phyloP scores from a whole-genome alignment of 371 early-diverging fungal genomes.

The Rhizomucor pusillus region DNA sequence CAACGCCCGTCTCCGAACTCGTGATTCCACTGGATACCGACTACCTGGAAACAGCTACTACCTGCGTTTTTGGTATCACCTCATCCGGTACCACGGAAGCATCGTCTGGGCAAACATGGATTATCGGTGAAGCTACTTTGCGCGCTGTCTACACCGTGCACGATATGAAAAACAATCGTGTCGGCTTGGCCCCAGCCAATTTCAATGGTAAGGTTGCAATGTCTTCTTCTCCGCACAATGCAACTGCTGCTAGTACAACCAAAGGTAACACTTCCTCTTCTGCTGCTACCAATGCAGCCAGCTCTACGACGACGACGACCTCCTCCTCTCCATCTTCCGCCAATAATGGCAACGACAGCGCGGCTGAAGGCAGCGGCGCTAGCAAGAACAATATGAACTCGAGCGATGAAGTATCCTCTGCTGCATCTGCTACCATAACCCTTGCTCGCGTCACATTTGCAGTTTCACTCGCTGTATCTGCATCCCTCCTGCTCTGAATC shows the following conservation, averaged over 20 bases:
- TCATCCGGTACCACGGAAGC: neutral
- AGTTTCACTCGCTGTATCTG: too few relatives aligned
- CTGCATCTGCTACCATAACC: too few relatives aligned
- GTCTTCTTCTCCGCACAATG: neutral
- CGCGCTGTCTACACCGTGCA: constrained; percentile 28
- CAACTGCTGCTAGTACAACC: neutral
- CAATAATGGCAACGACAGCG: too few relatives aligned
- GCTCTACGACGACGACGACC: too few relatives aligned
- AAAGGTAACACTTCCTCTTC: too few relatives aligned
- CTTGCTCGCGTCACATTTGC: too few relatives aligned
- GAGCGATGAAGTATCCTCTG: too few relatives aligned
- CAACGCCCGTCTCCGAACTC: constrained; percentile 21
- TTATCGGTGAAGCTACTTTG: constrained; percentile 33
- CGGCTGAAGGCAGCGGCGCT: too few relatives aligned
- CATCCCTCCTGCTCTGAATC: too few relatives aligned
- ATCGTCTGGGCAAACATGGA: constrained; percentile 10
- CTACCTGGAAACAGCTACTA: constrained; percentile 14
- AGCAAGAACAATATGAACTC: too few relatives aligned
- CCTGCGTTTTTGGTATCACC: constrained; percentile 31
- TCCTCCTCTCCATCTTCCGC: too few relatives aligned
- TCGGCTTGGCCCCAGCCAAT: constrained; percentile 26
- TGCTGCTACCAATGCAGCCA: too few relatives aligned
- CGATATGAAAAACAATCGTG: constrained; percentile 23
- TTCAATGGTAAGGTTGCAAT: neutral
- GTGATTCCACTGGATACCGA: constrained; percentile 25